These are phyloP conservation scores for Cercophora samala DNA, from an alignment of 495 filamentous ascomycete genomes.

Conservation along the genomic window DNA sequence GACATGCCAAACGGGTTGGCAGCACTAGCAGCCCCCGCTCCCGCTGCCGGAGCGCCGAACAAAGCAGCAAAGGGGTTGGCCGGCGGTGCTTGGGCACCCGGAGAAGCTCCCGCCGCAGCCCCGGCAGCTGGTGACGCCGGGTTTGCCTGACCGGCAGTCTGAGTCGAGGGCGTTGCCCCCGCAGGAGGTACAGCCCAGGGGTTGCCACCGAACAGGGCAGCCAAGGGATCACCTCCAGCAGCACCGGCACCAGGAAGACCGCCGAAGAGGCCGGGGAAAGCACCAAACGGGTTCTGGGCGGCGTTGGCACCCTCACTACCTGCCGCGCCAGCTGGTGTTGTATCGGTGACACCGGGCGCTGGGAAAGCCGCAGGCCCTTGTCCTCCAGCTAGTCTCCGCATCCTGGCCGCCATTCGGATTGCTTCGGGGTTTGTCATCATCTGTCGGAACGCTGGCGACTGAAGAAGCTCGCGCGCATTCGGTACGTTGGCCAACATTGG, in stretches of 20 bases:
- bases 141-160: conserved; percentile 22
- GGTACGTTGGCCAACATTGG: conserved; percentile 85
- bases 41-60: conserved; percentile 28
- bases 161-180: conserved; percentile 19
- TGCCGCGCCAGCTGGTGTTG: conserved; percentile 43
- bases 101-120: conserved; percentile 8
- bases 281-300: conserved; percentile 40
- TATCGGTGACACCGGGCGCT: conserved; percentile 85
- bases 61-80: conserved; percentile 45
- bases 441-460: conserved; percentile 78
- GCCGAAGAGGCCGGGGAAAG: conserved; percentile 32
- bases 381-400: conserved; percentile 70
- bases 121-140: conserved; percentile 5
- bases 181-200: conserved; percentile 23
- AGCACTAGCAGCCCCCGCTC: conserved; percentile 15
- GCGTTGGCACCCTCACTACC: conserved; percentile 24
- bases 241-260: conserved; percentile 26
- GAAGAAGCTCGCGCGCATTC: conserved; percentile 75
- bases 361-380: conserved; percentile 59
- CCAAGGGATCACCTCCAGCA: conserved; percentile 65
- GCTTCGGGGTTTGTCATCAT: conserved; percentile 95
- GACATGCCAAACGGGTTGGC: conserved; percentile 28
- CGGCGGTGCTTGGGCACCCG: conserved; percentile 22
- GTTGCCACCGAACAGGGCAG: conserved; percentile 56
- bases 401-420: conserved; percentile 71